phyloP scores from a whole-genome alignment of 2,329 filamentous ascomycete species.

The Aspergillus intermedius region DNA sequence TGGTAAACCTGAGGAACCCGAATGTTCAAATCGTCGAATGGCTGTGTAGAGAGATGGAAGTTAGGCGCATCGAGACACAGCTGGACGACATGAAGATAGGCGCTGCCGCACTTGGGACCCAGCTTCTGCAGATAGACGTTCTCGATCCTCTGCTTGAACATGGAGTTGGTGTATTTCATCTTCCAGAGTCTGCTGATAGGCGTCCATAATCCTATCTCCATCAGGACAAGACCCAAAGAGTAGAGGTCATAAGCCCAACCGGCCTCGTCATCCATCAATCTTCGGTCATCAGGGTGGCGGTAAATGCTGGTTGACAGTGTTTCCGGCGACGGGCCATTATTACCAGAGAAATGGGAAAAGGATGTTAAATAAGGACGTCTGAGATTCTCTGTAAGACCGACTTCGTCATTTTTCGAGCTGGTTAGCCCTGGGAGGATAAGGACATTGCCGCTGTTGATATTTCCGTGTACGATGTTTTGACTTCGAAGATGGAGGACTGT shows the following conservation, averaged over 20 bases:
- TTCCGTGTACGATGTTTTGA: slow-evolving; percentile 53
- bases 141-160: slow-evolving; percentile 59
- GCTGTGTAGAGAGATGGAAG: slow-evolving; percentile 36
- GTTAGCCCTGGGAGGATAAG: slow-evolving; percentile 47
- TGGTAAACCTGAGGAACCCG: slow-evolving; percentile 36
- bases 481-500: slow-evolving; percentile 53
- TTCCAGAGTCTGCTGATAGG: slow-evolving; percentile 59
- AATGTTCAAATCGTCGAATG: slow-evolving; percentile 36
- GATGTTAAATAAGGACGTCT: slow-evolving; percentile 53
- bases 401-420: slow-evolving; percentile 28
- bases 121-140: slow-evolving; percentile 57
- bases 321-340: slow-evolving; percentile 43
- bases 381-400: slow-evolving; percentile 38
- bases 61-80: slow-evolving; percentile 56
- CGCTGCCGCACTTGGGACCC: slow-evolving; percentile 56
- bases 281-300: slow-evolving; percentile 49
- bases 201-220: slow-evolving; percentile 60
- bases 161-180: slow-evolving; percentile 54
- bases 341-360: slow-evolving; percentile 52
- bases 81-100: slow-evolving; percentile 57
- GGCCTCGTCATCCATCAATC: slow-evolving; percentile 31
- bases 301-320: slow-evolving; percentile 52
- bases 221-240: slow-evolving; percentile 54
- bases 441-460: slow-evolving; percentile 60
- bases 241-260: slow-evolving; percentile 51